Percentiles rank a stretch among this genome's conserved stretches.
Conservation (phyloP, 164 flowering plant species). For the Tetracentron sinense region DNA sequence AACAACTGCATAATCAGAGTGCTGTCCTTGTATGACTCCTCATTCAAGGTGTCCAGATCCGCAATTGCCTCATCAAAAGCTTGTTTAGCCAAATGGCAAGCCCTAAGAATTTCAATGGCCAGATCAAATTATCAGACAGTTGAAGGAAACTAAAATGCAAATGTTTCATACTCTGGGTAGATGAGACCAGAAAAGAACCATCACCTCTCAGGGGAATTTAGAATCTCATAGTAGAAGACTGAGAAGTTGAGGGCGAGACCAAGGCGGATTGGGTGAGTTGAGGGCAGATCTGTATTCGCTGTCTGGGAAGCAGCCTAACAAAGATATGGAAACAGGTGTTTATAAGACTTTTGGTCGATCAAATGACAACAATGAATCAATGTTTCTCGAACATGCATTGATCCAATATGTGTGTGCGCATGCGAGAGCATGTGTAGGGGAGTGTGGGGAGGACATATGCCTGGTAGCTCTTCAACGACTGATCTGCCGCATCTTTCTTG, state of each 20-base stretch:
- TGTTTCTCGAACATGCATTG: not conserved
- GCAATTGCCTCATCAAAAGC: conserved; percentile 28
- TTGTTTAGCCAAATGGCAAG: conserved; percentile 29
- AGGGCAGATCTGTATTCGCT: conserved; percentile 23
- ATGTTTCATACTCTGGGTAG: not conserved
- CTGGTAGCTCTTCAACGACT: conserved; percentile 22
- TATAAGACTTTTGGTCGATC: not conserved
- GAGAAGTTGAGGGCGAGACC: conserved; percentile 26
- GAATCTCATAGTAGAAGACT: conserved; percentile 24
- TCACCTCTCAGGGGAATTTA: conserved; percentile 27
- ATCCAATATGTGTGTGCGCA: too few species aligned
- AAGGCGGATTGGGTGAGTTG: conserved; percentile 27
- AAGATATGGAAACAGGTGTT: not conserved
- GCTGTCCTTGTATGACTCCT: conserved; percentile 71
- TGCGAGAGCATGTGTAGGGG: not conserved
- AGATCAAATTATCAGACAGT: not conserved
- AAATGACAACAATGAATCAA: not conserved
- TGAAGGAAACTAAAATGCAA: not conserved
- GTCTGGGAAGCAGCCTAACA: conserved; percentile 23
- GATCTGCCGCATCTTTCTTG: conserved; percentile 22
- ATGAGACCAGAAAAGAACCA: not conserved
- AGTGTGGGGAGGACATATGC: not conserved
- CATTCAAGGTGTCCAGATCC: conserved; percentile 23
- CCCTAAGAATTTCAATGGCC: conserved; percentile 9
- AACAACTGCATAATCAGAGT: conserved; percentile 87